Percentiles rank a stretch among this genome's conserved stretches.
phyloP scores from a whole-genome alignment of 2,329 filamentous ascomycete species.

The Epichloe baconii region DNA sequence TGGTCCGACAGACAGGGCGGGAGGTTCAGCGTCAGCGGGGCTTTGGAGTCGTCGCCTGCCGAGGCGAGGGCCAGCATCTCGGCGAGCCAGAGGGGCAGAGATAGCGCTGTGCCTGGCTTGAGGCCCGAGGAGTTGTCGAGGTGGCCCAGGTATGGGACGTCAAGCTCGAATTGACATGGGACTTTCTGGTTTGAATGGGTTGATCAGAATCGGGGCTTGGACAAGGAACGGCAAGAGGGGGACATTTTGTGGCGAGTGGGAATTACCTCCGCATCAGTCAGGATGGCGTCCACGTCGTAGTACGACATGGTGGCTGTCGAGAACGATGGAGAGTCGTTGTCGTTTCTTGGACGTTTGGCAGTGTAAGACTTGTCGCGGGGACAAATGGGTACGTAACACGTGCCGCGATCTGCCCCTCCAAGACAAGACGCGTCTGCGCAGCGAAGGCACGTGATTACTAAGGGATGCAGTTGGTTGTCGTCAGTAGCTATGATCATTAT shows the following conservation, averaged over 20 bases:
- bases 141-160: conserved; percentile 76
- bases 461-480: too few relatives aligned
- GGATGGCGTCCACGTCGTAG: conserved; percentile 74
- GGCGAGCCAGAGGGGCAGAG: conserved; percentile 79
- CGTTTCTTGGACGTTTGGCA: neutral
- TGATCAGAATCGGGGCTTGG: neutral
- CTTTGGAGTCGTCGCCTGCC: conserved; percentile 30
- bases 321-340: neutral
- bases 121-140: conserved; percentile 73
- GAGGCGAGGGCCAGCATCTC: conserved; percentile 76
- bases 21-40: conserved; percentile 69
- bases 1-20: conserved; percentile 63
- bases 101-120: conserved; percentile 66
- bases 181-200: conserved; percentile 53
- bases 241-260: too few relatives aligned
- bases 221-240: too few relatives aligned
- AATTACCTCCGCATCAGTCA: conserved; percentile 66
- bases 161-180: conserved; percentile 86
- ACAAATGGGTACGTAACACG: neutral
- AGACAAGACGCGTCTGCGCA: too few relatives aligned
- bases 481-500: too few relatives aligned
- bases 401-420: too few relatives aligned
- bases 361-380: neutral
- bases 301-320: conserved; percentile 45
- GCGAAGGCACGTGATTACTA: too few relatives aligned